Evolutionary conservation across 2,329 filamentous ascomycete species (phyloP), one percentile per base, ranked within the genome.

Genomic region (Rutstroemia sp.): DNA sequence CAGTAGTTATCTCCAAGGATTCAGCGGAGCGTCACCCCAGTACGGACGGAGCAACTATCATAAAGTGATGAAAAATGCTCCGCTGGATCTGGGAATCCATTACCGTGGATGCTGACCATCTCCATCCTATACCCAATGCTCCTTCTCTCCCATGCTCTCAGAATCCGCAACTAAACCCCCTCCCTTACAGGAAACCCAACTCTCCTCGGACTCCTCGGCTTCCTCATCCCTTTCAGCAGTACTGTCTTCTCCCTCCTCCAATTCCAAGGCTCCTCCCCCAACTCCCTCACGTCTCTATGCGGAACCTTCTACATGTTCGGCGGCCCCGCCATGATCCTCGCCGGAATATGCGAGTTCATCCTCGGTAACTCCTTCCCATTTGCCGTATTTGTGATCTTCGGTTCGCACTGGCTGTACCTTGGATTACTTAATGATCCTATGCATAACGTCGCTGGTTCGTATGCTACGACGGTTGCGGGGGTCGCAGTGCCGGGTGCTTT

Each of bases 381-480:
- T 12, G 30, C 49, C 19, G 49, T 58, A 23, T 61, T 61, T 51
- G 52, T 48, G 4, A 53, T 54, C 42, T 61, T 52, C 34, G 59
- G 59, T 23, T 51, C 23, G 30, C 57, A 59, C 42, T 59, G 38
- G 51, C 34, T 51, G 4, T 55, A 59, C 47, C 27, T 56, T 12
- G 59, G 51, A 2, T 61, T 55, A 12, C 7, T 56, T 19, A 85
- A 87, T 54, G 79, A 85, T 1, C 78, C 81, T 2, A 76, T 90
- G 47, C 77, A 79, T 38, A 87, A 86, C 51, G 82, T 92, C 14
- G 74, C 91, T 1, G 78, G 91, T 38, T 79, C 79, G 50, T 91
- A 88, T 19, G 45, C 48, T 5, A 48, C 39, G 1, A 49, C 25
- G 17, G 17, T 53, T 14, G 34, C 44, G 3, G 51, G 51, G 2